Conservation (phyloP, 345 rosid genomes). For the thale cress (Arabidopsis thaliana) region TAIR10.1 NC_003070.9:7729501-7730000, state of each 20-base stretch:
- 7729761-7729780: slow-evolving; percentile 41
- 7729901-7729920: neutral
- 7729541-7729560: slow-evolving; percentile 44
- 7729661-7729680: slow-evolving; percentile 43
- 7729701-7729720: slow-evolving; percentile 46
- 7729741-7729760: slow-evolving; percentile 40
- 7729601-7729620: slow-evolving; percentile 23
- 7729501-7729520: slow-evolving; percentile 37
- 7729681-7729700: slow-evolving; percentile 49
- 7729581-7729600: slow-evolving; percentile 25
- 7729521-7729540: slow-evolving; percentile 41
- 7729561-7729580: slow-evolving; percentile 52
- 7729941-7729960: neutral
- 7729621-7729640: slow-evolving; percentile 38
- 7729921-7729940: neutral
- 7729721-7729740: slow-evolving; percentile 38
- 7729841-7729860: neutral
- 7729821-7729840: neutral
- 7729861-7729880: neutral
- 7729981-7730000: neutral
- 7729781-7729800: slow-evolving; percentile 17
- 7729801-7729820: slow-evolving; percentile 6
- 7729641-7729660: slow-evolving; percentile 35
- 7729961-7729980: neutral
- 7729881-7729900: neutral